phyloP scores from a whole-genome alignment of 352 stramenopile genomes.

The Pythium apleroticum region DNA sequence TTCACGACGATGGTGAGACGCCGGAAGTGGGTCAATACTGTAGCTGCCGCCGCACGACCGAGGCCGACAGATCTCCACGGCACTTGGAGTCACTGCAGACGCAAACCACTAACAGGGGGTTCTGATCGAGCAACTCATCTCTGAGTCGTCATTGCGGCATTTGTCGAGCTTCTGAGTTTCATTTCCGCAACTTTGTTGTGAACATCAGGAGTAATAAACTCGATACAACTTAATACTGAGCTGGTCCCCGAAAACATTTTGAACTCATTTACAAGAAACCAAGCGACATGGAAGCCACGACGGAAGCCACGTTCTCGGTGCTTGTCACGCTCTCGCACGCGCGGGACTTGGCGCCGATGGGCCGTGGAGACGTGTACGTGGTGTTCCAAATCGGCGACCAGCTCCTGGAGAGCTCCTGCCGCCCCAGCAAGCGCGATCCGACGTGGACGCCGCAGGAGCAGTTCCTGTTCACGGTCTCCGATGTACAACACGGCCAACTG shows the following conservation, averaged over 20 bases:
- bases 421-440: not conserved
- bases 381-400: not conserved
- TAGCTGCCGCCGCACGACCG: conserved; percentile 2
- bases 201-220: not conserved
- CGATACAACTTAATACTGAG: no score
- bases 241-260: no score
- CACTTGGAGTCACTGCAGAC: not conserved
- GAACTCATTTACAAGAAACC: no score
- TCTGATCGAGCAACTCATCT: not conserved
- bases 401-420: not conserved
- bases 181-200: not conserved
- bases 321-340: no score
- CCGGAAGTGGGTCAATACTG: conserved; percentile 31
- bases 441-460: not conserved
- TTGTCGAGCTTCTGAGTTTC: not conserved
- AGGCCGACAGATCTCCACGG: conserved; percentile 12
- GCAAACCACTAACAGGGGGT: not conserved
- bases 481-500: not conserved
- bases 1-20: conserved; percentile 26
- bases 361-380: not conserved
- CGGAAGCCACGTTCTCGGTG: no score
- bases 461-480: not conserved
- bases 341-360: no score
- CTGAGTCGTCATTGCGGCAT: no score
- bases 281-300: no score